phyloP scores from a whole-genome alignment of 371 early-diverging fungal genomes.

The Syncephalis plumigaleata region DNA sequence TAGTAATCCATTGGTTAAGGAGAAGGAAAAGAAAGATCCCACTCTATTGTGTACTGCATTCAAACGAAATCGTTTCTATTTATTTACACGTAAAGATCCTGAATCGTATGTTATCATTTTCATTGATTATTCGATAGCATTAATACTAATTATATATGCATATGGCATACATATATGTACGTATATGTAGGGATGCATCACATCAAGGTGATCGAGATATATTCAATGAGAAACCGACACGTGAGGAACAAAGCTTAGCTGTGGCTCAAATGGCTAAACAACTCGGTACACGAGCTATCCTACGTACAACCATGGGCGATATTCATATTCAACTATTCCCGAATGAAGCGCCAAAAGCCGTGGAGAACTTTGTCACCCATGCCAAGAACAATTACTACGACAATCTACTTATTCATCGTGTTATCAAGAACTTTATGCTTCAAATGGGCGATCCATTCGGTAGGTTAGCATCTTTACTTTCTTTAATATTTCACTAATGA shows the following conservation, averaged over 20 bases:
- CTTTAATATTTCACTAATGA: background rate
- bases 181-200: conserved; percentile 19
- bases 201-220: conserved; percentile 72
- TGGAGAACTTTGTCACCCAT: conserved; percentile 80
- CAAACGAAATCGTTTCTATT: conserved; percentile 81
- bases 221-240: conserved; percentile 91
- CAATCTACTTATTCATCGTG: conserved; percentile 69
- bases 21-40: conserved; percentile 56
- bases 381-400: conserved; percentile 61
- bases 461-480: conserved; percentile 4
- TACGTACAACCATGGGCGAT: conserved; percentile 79
- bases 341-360: conserved; percentile 77
- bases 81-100: conserved; percentile 78
- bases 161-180: conserved; percentile 3
- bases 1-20: conserved; percentile 60
- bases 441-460: conserved; percentile 76
- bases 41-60: conserved; percentile 80
- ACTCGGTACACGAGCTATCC: conserved; percentile 51
- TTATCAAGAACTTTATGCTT: conserved; percentile 83
- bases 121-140: background rate
- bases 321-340: conserved; percentile 70
- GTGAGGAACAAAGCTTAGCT: conserved; percentile 89
- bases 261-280: conserved; percentile 27
- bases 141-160: background rate
- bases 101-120: conserved; percentile 30